Evolutionary conservation across 371 early-diverging fungal genomes (phyloP), one percentile per base, ranked within the genome.

Genomic region (Chytridium lagenaria): DNA sequence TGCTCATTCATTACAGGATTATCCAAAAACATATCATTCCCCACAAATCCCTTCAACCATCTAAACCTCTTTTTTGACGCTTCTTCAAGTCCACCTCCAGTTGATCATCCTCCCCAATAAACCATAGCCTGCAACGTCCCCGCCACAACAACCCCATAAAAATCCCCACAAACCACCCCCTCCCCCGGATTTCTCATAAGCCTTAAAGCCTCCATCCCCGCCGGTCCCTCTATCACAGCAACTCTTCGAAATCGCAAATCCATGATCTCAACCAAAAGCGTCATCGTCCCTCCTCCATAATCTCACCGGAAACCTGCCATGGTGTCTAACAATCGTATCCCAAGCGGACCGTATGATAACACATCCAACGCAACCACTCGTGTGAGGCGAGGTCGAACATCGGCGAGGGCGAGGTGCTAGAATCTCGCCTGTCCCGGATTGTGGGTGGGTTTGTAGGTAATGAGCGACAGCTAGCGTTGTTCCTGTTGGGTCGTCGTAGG

Each of bases 51-150:
- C 26, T 55, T 55, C 16, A 55, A 16, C 55, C 55, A 55, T 26
- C 19, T 10, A 55, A 5, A 55, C 16, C 23, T 55, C 23, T 7
- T 16, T 55, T 7, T 23, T 28, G 23, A 5, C 19, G 30, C 55
- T 55, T 55, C 10, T 28, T 16, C 19, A 55, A 10, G 19, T 55
- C 55, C 26, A 16, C 16, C 19, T 55, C 55, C 26, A 16, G 55
- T 44, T 44, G 12, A 19, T 12, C 12, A 7, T 44, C 44, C 44
- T 55, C 55, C 10, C 55, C 55, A 7, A 55, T 26, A 26, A 23
- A 55, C 55, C 55, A 55, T 10, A 55, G 26, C n/a, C 26, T 55
- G 55, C 19, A 55, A 26, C 10, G 55, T 55, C 23, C 55, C 55
- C 16, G 55, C 26, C n/a, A n/a, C n/a, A n/a, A n/a, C n/a, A n/a